Conservation (phyloP, 176 grass and related monocot genomes). For the Phoenix dactylifera region DNA sequence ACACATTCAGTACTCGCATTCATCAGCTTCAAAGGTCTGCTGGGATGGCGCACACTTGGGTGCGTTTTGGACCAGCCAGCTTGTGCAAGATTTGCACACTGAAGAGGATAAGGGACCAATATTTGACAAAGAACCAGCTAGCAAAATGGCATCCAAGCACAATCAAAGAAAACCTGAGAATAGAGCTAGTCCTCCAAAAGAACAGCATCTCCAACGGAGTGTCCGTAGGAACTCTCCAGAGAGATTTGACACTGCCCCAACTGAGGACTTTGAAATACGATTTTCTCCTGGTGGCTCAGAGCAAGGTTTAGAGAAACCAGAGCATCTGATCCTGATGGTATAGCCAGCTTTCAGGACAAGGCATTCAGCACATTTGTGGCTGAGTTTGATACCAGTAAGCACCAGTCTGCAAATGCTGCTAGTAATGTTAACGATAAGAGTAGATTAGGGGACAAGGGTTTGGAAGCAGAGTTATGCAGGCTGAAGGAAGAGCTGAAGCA, state of each 20-base stretch:
- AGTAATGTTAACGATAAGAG: conserved; percentile 8
- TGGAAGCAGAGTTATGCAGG: conserved; percentile 47
- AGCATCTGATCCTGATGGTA: conserved; percentile 21
- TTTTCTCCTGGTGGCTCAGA: conserved; percentile 30
- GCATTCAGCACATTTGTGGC: conserved; percentile 47
- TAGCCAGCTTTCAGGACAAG: conserved; percentile 28
- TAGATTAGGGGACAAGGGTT: conserved; percentile 16
- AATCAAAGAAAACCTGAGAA: conserved; percentile 27
- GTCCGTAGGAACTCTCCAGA: conserved; percentile 16
- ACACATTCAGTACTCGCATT: conserved; percentile 24
- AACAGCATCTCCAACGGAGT: conserved; percentile 24
- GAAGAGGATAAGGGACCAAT: conserved; percentile 30
- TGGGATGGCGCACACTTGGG: conserved; percentile 40
- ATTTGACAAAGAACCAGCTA: conserved; percentile 47
- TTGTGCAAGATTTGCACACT: conserved; percentile 33
- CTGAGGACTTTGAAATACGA: conserved; percentile 24
- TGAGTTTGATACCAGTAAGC: conserved; percentile 54
- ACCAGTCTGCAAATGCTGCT: conserved; percentile 20
- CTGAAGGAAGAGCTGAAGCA: conserved; percentile 74
- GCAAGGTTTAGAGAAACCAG: conserved; percentile 28
- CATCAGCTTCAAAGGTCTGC: conserved; percentile 9
- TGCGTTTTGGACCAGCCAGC: conserved; percentile 67
- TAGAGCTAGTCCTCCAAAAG: conserved; percentile 22
- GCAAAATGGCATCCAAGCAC: conserved; percentile 29
- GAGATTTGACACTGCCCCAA: conserved; percentile 19